phyloP scores from a whole-genome alignment of 108 stramenopile species.

The Parietichytrium sp. region DNA sequence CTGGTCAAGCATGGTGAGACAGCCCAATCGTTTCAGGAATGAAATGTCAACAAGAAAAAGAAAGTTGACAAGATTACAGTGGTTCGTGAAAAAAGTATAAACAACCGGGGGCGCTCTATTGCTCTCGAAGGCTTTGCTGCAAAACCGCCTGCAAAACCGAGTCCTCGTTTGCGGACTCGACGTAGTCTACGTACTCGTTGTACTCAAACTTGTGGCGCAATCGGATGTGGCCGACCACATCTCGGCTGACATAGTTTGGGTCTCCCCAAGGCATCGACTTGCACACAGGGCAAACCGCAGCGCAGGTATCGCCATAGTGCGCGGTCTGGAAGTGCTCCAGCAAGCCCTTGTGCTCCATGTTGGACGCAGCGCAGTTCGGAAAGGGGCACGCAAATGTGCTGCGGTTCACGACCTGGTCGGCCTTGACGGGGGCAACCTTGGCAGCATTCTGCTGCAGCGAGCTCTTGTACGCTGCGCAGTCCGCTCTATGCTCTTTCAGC shows the following conservation, averaged over 20 bases:
- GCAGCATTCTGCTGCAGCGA: neutral
- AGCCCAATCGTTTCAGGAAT: too few species aligned
- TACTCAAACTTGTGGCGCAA: conserved; percentile 22
- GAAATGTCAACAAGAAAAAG: too few species aligned
- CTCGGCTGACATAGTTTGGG: neutral
- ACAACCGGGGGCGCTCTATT: neutral
- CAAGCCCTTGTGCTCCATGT: conserved; percentile 7
- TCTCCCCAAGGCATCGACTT: conserved; percentile 19
- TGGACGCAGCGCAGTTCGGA: neutral
- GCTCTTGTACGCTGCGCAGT: neutral
- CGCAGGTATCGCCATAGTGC: neutral
- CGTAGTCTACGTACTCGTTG: conserved; percentile 17
- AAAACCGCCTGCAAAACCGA: conserved; percentile 26
- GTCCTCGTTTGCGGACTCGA: conserved; percentile 4
- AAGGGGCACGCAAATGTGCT: conserved; percentile 10
- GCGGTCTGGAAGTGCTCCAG: conserved; percentile 5
- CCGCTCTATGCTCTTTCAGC: neutral
- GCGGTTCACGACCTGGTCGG: neutral
- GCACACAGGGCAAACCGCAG: conserved; percentile 32
- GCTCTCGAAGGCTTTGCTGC: neutral
- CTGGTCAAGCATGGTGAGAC: too few species aligned
- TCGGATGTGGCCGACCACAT: conserved; percentile 21
- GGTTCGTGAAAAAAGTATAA: too few species aligned
- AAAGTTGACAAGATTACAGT: too few species aligned
- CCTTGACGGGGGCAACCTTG: neutral